Evolutionary conservation across 192 early-diverging fungal genomes (phyloP), one percentile per base, ranked within the genome.

Genomic region (Entrophospora sp.): DNA sequence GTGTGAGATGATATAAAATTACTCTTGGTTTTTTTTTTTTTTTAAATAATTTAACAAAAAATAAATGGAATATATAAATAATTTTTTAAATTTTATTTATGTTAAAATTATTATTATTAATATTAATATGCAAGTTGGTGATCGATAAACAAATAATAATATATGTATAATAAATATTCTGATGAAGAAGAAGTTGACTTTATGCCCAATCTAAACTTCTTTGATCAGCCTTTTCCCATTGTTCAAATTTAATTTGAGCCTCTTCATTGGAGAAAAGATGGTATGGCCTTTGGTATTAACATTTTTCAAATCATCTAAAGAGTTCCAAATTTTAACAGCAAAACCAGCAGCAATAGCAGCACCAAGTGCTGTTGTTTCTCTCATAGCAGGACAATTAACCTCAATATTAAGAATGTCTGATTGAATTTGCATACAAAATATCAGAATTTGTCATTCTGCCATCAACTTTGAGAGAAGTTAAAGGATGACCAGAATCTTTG

Each of bases 391-490:
- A 31, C 94, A 75, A 43, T 79, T 71, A 7, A 94, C 91, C 38
- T 86, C 79, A 49, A 94, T 87, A 16, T 83, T 83, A 12, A 91
- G 66, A 25, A 93, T 78, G 66, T 96, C 84, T 9, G 94, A 85
- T 76, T 94, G 92, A 51, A 96, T 76, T 74, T 96, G 92, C 94
- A 96, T 96, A 55, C 83, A 80, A 43, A 89, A n/a, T 57, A 63
- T 93, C 89, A 34, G 92, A 93, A 71, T 91, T 91, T 30, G 89
- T 91, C 70, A 96, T 71, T 10, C 94, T 92, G 16, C 94, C 94
- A 66, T 96, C 94, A 16, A 92, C 94, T 35, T 88, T 86, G 14
- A 96, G 77, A 13, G 79, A 61, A 18, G 77, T 74, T 53, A 96
- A 77, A 2, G 84, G 82, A 5, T 71, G 69, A 57, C 84, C 81